Conservation (phyloP, 345 rosid genomes). For the rapeseed (Brassica napus) region DNA sequence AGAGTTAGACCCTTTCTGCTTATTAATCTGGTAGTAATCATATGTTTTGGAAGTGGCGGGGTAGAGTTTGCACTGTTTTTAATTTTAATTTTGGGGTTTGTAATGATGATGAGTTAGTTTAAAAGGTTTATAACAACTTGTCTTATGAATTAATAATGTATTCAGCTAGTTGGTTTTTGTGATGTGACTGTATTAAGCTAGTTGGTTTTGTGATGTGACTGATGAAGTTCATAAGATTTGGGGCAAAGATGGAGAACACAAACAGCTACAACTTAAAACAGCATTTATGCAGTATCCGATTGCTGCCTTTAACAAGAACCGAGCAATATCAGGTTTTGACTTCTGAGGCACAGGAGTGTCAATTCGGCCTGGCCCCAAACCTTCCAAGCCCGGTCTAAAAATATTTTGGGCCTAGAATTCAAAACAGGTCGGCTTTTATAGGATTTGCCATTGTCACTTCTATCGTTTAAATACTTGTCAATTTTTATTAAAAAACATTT, state of each 20-base stretch:
- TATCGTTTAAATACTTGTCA: too few relatives aligned
- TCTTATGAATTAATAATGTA: constrained; percentile 19
- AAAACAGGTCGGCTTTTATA: too few relatives aligned
- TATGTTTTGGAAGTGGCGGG: constrained; percentile 35
- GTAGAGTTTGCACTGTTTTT: constrained; percentile 10
- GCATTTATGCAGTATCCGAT: neutral
- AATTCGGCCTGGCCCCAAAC: too few relatives aligned
- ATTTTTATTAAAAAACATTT: too few relatives aligned
- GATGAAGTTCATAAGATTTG: neutral
- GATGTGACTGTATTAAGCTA: constrained; percentile 20
- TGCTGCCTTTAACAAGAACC: neutral
- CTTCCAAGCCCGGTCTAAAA: too few relatives aligned
- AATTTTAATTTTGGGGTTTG: constrained; percentile 8
- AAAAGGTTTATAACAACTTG: constrained; percentile 29
- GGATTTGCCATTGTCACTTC: too few relatives aligned
- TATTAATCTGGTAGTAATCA: constrained; percentile 29
- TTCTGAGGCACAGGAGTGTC: neutral
- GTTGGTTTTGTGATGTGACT: constrained; percentile 20
- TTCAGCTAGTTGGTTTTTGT: constrained; percentile 27
- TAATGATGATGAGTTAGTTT: constrained; percentile 36
- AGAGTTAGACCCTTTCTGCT: constrained; percentile 23
- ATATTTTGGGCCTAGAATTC: too few relatives aligned
- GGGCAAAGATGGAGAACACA: neutral
- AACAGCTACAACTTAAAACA: constrained; percentile 8
- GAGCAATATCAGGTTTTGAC: constrained; percentile 23